Evolutionary conservation across 1,284 basidiomycete species (phyloP).

Genomic region (Mycena citricolor): DNA sequence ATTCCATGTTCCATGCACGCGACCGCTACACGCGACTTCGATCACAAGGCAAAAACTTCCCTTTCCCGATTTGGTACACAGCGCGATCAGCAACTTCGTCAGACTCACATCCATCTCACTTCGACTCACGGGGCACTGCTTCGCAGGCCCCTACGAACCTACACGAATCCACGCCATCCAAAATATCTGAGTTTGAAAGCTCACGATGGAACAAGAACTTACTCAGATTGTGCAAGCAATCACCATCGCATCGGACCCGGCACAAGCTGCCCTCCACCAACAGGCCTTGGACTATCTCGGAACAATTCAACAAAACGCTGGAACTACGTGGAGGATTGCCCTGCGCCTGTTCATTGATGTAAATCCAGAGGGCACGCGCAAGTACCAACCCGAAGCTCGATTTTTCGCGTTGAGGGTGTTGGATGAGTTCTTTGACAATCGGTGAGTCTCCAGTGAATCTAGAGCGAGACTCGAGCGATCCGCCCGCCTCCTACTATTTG

Average conservation of each 20-base stretch:
- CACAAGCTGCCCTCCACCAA: conserved; percentile 65
- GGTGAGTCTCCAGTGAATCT: conserved; percentile 50
- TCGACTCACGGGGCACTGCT: too few species aligned
- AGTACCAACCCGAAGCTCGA: conserved; percentile 73
- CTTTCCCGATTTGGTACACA: too few species aligned
- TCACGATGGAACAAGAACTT: conserved; percentile 67
- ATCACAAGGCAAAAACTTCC: too few species aligned
- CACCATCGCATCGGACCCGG: conserved; percentile 79
- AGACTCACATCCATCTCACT: too few species aligned
- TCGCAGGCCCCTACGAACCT: too few species aligned
- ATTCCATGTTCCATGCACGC: too few species aligned
- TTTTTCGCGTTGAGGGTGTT: conserved; percentile 86
- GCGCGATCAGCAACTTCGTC: too few species aligned
- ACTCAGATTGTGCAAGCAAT: conserved; percentile 81
- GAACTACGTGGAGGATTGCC: conserved; percentile 77
- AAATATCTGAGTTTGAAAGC: too few species aligned
- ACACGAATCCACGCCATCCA: too few species aligned
- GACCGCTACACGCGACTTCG: too few species aligned
- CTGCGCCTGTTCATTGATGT: conserved; percentile 72
- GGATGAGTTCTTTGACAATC: conserved; percentile 83
- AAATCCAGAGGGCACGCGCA: conserved; percentile 55
- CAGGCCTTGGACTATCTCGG: conserved; percentile 83
- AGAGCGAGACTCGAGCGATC: too few species aligned
- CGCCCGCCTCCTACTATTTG: too few species aligned
- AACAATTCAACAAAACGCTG: conserved; percentile 72